Percentiles rank a stretch among this genome's conserved stretches.
Evolutionary conservation across 371 early-diverging fungal genomes (phyloP).

Genomic region (Lichtheimia ornata): DNA sequence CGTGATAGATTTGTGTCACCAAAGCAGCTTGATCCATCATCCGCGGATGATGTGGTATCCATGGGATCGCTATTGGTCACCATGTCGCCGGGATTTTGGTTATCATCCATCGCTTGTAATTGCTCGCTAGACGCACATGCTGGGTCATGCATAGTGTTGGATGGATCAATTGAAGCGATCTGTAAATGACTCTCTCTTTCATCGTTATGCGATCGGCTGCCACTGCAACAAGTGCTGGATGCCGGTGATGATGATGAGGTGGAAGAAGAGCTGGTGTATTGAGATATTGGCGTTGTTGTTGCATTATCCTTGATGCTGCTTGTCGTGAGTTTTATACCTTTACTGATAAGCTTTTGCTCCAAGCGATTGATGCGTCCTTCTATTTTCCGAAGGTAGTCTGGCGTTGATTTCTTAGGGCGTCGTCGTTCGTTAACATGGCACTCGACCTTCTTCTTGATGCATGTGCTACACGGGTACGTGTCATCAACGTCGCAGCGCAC

Average conservation of each 20-base stretch:
- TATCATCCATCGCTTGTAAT: not conserved
- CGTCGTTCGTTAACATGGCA: constrained; percentile 37
- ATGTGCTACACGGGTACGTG: constrained; percentile 36
- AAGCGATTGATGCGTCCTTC: constrained; percentile 30
- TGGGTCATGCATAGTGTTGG: not conserved
- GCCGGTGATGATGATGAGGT: too few species aligned
- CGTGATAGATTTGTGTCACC: not conserved
- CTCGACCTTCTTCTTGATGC: constrained; percentile 18
- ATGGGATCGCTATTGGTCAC: not conserved
- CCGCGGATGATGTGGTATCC: too few species aligned
- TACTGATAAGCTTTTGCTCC: constrained; percentile 24
- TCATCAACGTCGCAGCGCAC: constrained; percentile 23
- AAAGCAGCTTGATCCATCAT: too few species aligned
- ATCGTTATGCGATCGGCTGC: too few species aligned
- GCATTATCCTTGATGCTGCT: not conserved
- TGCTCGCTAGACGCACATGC: not conserved
- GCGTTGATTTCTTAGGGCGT: constrained; percentile 29
- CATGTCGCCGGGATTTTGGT: not conserved
- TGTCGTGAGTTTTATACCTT: too few species aligned
- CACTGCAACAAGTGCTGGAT: too few species aligned
- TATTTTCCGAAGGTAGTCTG: constrained; percentile 27
- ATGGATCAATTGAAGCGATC: too few species aligned
- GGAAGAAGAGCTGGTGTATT: too few species aligned
- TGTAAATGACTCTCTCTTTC: too few species aligned
- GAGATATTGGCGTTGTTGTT: too few species aligned